Base-by-base conservation (phyloP, 768 basidiomycete species). In the Boletellus sp. region DNA sequence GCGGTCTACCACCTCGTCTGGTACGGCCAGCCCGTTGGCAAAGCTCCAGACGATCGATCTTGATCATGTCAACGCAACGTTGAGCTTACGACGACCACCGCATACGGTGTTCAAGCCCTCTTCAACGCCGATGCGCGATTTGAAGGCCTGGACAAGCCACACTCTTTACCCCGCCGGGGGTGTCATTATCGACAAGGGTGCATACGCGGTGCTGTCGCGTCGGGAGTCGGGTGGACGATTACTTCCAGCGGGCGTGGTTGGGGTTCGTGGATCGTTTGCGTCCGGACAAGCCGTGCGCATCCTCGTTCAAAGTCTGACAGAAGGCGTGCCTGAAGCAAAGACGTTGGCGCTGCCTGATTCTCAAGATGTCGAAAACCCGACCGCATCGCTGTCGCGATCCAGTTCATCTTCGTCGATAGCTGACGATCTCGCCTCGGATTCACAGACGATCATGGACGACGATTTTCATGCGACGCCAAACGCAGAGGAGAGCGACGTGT, bases 81-180 rank as follows among this genome's bases (percentile, higher is more conserved):
- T 63, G 31, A 55, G 61, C 16, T 49, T 69, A 12, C 54, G 54
- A 43, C 72, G 87, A 6, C 94, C 92, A 11, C 82, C 86, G 0
- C 94, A 98, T 62, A 98, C 96, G 2, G 67, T 94, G 23, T 99
- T 99, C 73, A 77, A 79, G 22, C 84, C 92, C 3, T 82, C 89
- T 11, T 52, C 73, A 1, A 66, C 73, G n/a, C 89, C 91, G 1
- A 74, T 90, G 61, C 78, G 80, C 36, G 94, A 96, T 61, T 78
- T 96, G 42, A 95, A 97, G 60, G 84, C 90, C 47, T 99, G 96
- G 96, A 95, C 95, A 24, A 83, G 85, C n/a, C 94, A 99, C 68
- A 97, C 95, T 0, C 75, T 98, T 15, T 83, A 83, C 52, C 89
- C 95, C 0, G 81, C 94, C 0, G 96, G 96, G 0, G 85, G 81